Evolutionary conservation across 768 basidiomycete genomes (phyloP), one percentile per base, ranked within the genome.

Genomic region (Kwoniella botswanensis): DNA sequence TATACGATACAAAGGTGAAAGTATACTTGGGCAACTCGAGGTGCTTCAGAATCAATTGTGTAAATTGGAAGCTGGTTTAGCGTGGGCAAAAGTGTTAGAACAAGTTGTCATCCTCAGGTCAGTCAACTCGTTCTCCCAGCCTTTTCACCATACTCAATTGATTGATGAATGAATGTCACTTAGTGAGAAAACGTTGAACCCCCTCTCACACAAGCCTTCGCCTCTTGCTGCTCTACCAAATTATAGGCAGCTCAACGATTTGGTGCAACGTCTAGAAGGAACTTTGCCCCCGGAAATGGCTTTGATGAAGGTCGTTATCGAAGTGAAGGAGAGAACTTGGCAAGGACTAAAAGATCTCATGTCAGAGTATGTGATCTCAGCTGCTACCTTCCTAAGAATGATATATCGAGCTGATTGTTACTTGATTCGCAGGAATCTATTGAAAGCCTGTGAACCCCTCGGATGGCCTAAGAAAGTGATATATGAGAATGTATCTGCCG

Each of bases 401-500:
- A 22, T 7, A 42, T 21, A 11, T 56, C 10, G 26, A 53, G 65
- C 65, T 67, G 56, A 67, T 57, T 1, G 18, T 35, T 52, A 24
- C 4, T 63, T 4, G 13, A 22, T 22, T 10, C 29, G 4, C 72
- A 96, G 94, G 21, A 82, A 86, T 4, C 85, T 98, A 24, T 84
- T 89, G 22, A 82, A 85, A 29, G 87, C 88, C 15, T 87, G 92
- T 1, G 94, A 95, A 82, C 86, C 86, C 57, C 82, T 98, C 26
- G 87, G 89, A n/a, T 98, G 96, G 96, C 96, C 96, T 2, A 86
- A 87, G 74, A 85, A 88, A 18, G 87, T 94, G 0, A 87, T 93
- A 74, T 93, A 92, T 76, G 79, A 85, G 22, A 71, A 87, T 0
- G 86, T 87, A 7, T 76, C 86, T 4, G 74, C 84, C 13, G 86